Evolutionary conservation across 2,329 filamentous ascomycete species (phyloP), one percentile per base, ranked within the genome.

Genomic region (Metarhizium anisopliae): DNA sequence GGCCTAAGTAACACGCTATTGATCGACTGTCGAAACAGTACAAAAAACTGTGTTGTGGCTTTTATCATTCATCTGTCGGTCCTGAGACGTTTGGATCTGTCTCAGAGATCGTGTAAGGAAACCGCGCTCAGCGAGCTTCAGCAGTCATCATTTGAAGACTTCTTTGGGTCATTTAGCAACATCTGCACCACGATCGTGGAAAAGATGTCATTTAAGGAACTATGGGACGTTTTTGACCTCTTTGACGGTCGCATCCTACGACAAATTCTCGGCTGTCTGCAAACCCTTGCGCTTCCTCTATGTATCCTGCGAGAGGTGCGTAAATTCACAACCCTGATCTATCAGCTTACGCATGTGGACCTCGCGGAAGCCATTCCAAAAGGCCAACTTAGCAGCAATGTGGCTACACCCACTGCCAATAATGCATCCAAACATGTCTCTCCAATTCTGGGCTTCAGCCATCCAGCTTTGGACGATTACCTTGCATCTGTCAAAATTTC

Each of bases 381-480:
- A 43, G 6, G 16, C 40, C 40, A 43, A 6, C 11, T 14, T 16
- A 43, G n/a, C 6, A 20, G 52, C 59, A n/a, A 16, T 43, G 40
- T 20, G 20, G 20, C 40, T 14, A 14, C 16, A 10, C 10, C 55
- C 66, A 4, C 55, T 14, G 6, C 16, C 6, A 43, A 14, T 10
- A 2, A 16, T 14, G 13, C 16, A 35, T n/a, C 6, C 18, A 20
- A 2, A 13, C 18, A 4, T n/a, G 14, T 8, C 29, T n/a, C 16
- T n/a, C 61, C 10, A 70, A 20, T 80, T 4, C 66, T 81, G 0
- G 64, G 74, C 0, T 82, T 82, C 60, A 73, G 63, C 2, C 77
- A 81, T 47, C 69, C 73, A 0, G 65, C 75, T 4, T 66, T 82
- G 25, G 71, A 80, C 55, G 62, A 65, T 6, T 78, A 76, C 57